These are phyloP conservation scores for Hemerocallis citrina DNA, from an alignment of 106 monocot species.

Conservation along the genomic window DNA sequence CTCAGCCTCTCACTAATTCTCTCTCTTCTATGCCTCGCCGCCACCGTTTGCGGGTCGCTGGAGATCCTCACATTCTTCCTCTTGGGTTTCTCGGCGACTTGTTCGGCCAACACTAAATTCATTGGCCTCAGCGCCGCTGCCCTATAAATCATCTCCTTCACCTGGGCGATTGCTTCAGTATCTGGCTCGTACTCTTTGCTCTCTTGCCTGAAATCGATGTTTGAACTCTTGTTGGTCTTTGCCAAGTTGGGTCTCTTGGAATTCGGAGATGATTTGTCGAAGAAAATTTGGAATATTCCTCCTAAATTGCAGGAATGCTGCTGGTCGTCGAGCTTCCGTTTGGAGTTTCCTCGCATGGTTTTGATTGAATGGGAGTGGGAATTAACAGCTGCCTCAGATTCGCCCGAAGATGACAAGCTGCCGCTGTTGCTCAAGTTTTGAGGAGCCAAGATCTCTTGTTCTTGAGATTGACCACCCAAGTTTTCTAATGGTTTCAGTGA, in stretches of 20 bases:
- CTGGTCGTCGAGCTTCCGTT: neutral
- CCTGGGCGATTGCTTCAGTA: slow-evolving; percentile 52
- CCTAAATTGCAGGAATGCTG: neutral
- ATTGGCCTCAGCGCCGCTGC: slow-evolving; percentile 73
- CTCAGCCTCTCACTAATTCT: slow-evolving; percentile 65
- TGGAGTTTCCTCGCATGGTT: neutral
- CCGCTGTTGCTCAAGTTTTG: neutral
- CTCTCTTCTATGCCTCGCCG: slow-evolving; percentile 70
- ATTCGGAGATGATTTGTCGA: slow-evolving; percentile 11
- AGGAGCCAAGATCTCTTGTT: neutral
- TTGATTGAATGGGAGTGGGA: slow-evolving; percentile 7
- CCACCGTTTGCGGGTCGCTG: slow-evolving; percentile 78
- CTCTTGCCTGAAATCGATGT: slow-evolving; percentile 23
- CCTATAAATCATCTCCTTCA: slow-evolving; percentile 83
- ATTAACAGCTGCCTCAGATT: slow-evolving; percentile 3
- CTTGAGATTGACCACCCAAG: neutral
- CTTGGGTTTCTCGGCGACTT: slow-evolving; percentile 30
- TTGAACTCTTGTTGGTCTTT: neutral
- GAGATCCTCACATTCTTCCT: slow-evolving; percentile 84
- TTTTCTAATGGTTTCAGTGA: neutral
- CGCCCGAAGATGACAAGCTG: neutral
- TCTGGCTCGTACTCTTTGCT: slow-evolving; percentile 24
- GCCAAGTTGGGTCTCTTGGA: slow-evolving; percentile 21
- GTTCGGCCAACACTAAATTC: slow-evolving; percentile 19
- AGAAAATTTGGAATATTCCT: slow-evolving; percentile 24